Percentiles rank a stretch among this genome's conserved stretches.
Evolutionary conservation across 1,139 yeast genomes (phyloP).

Genomic region (Saccharomyces uvarum): DNA sequence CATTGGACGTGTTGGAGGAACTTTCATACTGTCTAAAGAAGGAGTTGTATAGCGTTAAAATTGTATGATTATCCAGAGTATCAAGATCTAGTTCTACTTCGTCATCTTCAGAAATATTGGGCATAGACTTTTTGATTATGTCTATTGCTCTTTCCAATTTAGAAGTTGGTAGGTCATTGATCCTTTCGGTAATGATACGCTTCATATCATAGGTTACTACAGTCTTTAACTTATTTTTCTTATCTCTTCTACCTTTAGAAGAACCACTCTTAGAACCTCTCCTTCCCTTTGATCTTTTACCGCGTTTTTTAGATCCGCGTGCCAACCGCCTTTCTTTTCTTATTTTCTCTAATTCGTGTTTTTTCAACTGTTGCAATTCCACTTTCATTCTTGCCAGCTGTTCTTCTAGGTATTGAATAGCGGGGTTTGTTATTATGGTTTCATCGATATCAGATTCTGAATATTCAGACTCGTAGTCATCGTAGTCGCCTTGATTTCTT

Average conservation of each 20-base stretch:
- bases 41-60: conserved; percentile 67
- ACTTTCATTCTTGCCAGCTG: conserved; percentile 79
- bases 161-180: conserved; percentile 66
- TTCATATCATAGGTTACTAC: conserved; percentile 92
- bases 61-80: conserved; percentile 77
- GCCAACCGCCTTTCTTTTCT: conserved; percentile 37
- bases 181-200: conserved; percentile 83
- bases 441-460: conserved; percentile 66
- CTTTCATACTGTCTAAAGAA: conserved; percentile 34
- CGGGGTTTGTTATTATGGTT: conserved; percentile 69
- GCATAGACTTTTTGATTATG: conserved; percentile 80
- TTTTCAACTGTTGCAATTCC: conserved; percentile 75
- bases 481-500: conserved; percentile 24
- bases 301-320: conserved; percentile 25
- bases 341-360: conserved; percentile 58
- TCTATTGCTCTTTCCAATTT: conserved; percentile 77
- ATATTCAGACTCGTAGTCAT: conserved; percentile 36
- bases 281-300: conserved; percentile 12
- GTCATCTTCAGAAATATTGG: conserved; percentile 60
- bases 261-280: conserved; percentile 9
- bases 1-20: conserved; percentile 13
- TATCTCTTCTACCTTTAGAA: conserved; percentile 16
- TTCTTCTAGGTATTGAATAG: conserved; percentile 80
- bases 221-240: conserved; percentile 31
- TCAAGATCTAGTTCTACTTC: conserved; percentile 97